phyloP scores from a whole-genome alignment of 345 rosid species.

The Syzygium grande region DNA sequence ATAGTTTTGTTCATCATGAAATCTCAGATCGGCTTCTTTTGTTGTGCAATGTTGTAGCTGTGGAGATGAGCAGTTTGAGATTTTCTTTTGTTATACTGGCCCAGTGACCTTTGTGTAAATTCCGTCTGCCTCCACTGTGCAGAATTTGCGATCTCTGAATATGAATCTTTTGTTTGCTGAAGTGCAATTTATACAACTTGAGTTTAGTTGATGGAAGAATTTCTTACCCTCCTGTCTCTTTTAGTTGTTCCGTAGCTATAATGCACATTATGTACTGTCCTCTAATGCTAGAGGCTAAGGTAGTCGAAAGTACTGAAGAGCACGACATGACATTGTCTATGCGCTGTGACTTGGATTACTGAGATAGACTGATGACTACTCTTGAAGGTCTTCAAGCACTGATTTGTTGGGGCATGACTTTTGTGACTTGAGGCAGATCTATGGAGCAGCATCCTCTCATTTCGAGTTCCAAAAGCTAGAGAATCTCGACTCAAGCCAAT shows the following conservation, averaged over 20 bases:
- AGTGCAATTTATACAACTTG: not conserved
- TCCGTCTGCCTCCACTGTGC: not conserved
- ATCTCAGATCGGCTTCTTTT: not conserved
- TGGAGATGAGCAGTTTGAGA: not conserved
- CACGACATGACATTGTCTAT: not conserved
- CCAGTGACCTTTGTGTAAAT: not conserved
- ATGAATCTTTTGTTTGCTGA: not conserved
- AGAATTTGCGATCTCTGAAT: not conserved
- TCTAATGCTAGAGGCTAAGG: not conserved
- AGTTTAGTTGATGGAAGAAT: not conserved
- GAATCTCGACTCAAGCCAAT: not conserved
- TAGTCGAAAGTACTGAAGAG: not conserved
- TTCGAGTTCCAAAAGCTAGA: not conserved
- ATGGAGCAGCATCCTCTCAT: not conserved
- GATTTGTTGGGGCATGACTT: not conserved
- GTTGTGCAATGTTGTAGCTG: not conserved
- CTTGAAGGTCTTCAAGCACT: not conserved
- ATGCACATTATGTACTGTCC: not conserved
- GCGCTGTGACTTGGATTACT: not conserved
- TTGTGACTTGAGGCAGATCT: not conserved
- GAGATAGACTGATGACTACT: not conserved
- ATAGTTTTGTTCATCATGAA: not conserved
- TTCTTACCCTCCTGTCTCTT: not conserved
- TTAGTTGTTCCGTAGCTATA: not conserved
- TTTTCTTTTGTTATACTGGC: not conserved